Base-by-base conservation (phyloP, 768 basidiomycete species). In the Suillus weaverae region DNA sequence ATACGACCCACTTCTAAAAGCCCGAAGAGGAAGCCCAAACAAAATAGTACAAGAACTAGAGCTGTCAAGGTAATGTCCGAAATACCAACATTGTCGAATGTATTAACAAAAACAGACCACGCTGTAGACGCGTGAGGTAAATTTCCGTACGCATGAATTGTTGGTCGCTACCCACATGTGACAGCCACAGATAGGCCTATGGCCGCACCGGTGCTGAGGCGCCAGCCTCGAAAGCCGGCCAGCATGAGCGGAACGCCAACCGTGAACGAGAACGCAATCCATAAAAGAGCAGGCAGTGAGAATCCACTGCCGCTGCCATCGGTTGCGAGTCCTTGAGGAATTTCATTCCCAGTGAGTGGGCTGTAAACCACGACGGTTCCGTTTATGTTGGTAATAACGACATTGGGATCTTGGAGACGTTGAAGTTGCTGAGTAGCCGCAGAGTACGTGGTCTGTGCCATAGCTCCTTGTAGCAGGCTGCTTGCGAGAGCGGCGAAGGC, bases 71-170 rank as follows among this genome's bases (percentile, higher is more conserved):
- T 70, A 22, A 83, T 62, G 70, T 90, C 89, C 0, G 84, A 73
- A 13, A 89, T 68, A 26, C 86, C 84, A 8, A 76, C 70, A 4
- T 81, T 74, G 64, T 79, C 76, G 4, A 85, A 73, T 1, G 85
- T 81, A 72, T 88, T 90, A 63, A 86, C 77, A 56, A 90, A 77
- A 13, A 88, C 85, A 8, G 85, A 81, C 89, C 89, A 90, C 5
- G 85, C 88, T 88, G 65, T 10, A 36, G 43, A 38, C 33, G 48
- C 30, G 62, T 22, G 26, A 51, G 54, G 5, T 32, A 32, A 32
- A 62, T 57, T 41, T 59, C 14, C 10, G 59, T 38, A 33, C 8
- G 7, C 26, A 30, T 30, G 32, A 26, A 41, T 36, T 26, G 35
- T 4, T 60, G 39, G 41, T 60, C 39, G 30, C 30, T 48, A 67